Conservation (phyloP, 805 yeast species). For the Cephaloascus albidus region DNA sequence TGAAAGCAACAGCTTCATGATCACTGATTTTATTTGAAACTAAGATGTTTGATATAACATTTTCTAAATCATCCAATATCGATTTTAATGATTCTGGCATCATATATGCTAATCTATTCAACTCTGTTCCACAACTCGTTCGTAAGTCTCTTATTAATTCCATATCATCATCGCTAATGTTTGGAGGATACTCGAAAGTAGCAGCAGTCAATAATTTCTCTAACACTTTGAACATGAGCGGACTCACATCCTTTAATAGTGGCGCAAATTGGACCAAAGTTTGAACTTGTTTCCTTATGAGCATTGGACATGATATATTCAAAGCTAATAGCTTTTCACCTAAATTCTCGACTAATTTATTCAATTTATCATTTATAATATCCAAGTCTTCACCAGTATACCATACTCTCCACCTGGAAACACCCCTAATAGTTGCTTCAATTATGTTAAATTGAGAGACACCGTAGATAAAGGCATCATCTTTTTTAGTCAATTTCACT, state of each 20-base stretch:
- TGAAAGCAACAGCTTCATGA: constrained; percentile 90
- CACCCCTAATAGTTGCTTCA: constrained; percentile 86
- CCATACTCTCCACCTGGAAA: constrained; percentile 95
- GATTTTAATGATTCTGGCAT: constrained; percentile 86
- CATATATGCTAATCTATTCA: constrained; percentile 85
- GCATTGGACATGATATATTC: constrained; percentile 69
- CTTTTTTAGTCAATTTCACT: constrained; percentile 43
- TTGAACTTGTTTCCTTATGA: constrained; percentile 80
- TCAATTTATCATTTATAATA: constrained; percentile 39
- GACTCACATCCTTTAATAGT: constrained; percentile 64
- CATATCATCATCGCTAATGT: constrained; percentile 59
- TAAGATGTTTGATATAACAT: constrained; percentile 65
- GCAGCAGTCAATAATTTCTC: constrained; percentile 81
- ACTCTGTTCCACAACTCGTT: constrained; percentile 88
- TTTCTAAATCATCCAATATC: constrained; percentile 75
- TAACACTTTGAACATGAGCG: constrained; percentile 70
- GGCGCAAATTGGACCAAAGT: constrained; percentile 93
- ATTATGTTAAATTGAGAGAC: constrained; percentile 77
- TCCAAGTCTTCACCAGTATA: constrained; percentile 51
- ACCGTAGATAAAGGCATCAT: constrained; percentile 66
- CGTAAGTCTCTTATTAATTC: constrained; percentile 82
- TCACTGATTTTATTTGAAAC: constrained; percentile 65
- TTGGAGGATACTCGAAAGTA: constrained; percentile 69
- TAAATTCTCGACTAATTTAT: constrained; percentile 51
- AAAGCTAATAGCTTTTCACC: constrained; percentile 70